Evolutionary conservation across 2,329 filamentous ascomycete species (phyloP), one percentile per base, ranked within the genome.

Genomic region (Aspergillus sergii): DNA sequence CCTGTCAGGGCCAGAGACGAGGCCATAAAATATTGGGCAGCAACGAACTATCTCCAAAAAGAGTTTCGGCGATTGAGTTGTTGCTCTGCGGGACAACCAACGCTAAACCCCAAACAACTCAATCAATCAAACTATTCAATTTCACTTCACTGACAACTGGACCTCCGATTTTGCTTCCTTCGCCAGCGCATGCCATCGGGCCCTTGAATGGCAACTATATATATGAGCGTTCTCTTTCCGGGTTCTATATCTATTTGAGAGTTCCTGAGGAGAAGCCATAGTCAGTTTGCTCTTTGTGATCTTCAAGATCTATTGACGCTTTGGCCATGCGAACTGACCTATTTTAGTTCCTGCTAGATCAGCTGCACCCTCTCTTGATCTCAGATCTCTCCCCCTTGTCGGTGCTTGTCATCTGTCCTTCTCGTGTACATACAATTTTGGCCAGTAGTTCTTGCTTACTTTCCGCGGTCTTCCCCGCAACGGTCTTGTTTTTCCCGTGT

Each of bases 1-100:
- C 6, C 39, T 41, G 39, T n/a, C 39, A 41, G 19, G 28, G 51
- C 51, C 51, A 54, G 51, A 36, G 45, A 30, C 19, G 53, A 53
- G 41, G 51, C 59, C 50, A 53, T 50, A 32, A 62, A 23, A 54
- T 32, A 55, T 55, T 55, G 51, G 51, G 51, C 51, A 55, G 51
- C 51, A 55, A 55, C 30, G 6, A 26, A 28, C 21, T 26, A 34
- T 32, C 12, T 10, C 19, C 8, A 11, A 21, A 32, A n/a, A 12
- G 26, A 36, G 19, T 36, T 54, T 54, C 12, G 43, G 46, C 46
- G 51, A 55, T 55, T 55, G 51, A 55, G 32, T 55, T 55, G 30
- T 55, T 55, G 30, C 34, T 39, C 34, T 23, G 51, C 51, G 51
- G 50, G 30, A 53, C 30, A 34, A 53, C 30, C 28, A 32, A 21